Evolutionary conservation across 106 monocot genomes (phyloP), one percentile per base, ranked within the genome.

Genomic region (Chionographis japonica): DNA sequence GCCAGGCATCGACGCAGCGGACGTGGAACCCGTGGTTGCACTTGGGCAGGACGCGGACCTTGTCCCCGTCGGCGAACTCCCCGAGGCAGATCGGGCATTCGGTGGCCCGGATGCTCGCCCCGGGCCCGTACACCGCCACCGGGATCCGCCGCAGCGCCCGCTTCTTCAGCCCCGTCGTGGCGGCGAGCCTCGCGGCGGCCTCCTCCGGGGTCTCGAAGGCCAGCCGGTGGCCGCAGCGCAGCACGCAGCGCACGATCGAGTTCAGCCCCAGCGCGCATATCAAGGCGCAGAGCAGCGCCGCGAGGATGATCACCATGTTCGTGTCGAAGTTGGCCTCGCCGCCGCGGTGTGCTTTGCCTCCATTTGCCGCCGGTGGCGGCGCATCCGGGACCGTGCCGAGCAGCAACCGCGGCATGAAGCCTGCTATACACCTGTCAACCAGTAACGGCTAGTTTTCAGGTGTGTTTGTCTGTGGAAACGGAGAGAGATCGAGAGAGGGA

Each of bases 241-340:
- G 70, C 51, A 77, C 60, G 80, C 79, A 83, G 10, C 85, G 82
- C 37, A 86, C 66, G 62, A 75, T 77, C 35, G 90, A 80, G 64
- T 78, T 80, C 43, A 91, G 78, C 42, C 74, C 75, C 11, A 91
- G 75, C 4, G 75, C 83, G 72, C 80, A 75, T 52, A 84, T 62
- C 27, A 84, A 59, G 37, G 86, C 80, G 58, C 67, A 77, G 12
- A 90, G 68, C 17, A 90, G 75, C 20, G 78, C 81, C 14, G 75
- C 80, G 43, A 90, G 78, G 68, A 90, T 75, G 78, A 90, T 86
- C 17, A 84, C 78, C 86, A 86, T 84, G 86, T 79, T 86, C 50
- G 74, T 66, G 70, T 80, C 79, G 73, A 87, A 84, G 69, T 84
- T 83, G 37, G 64, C 39, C 64, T 78, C 78, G 65, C 66, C 65